Conservation (phyloP, 768 basidiomycete genomes). For the Lactifluus hygrophoroides region DNA sequence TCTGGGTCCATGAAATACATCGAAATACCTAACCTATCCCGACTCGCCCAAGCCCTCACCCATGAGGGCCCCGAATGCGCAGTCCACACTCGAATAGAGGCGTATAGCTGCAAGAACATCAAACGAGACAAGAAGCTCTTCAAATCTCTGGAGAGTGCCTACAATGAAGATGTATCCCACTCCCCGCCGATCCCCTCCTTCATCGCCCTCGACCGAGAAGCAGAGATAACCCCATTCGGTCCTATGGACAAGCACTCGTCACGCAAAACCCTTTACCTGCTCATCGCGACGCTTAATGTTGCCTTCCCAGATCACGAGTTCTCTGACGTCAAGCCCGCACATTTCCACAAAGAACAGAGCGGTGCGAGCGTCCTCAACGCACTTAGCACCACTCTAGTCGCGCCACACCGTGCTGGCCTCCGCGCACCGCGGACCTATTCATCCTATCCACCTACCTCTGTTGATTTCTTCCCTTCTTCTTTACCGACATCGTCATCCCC, state of each 20-base stretch:
- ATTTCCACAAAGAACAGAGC: conserved; percentile 77
- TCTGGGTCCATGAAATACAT: conserved; percentile 76
- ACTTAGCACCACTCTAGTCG: conserved; percentile 73
- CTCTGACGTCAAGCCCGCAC: conserved; percentile 80
- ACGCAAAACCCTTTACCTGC: conserved; percentile 89
- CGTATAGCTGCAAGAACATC: conserved; percentile 96
- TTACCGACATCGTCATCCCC: conserved; percentile 68
- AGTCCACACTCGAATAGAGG: conserved; percentile 89
- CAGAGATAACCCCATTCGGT: conserved; percentile 82
- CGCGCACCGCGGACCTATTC: conserved; percentile 76
- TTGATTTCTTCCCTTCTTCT: conserved; percentile 70
- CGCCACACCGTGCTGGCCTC: conserved; percentile 58
- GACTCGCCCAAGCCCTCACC: conserved; percentile 69
- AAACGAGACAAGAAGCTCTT: conserved; percentile 95
- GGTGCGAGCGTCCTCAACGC: conserved; percentile 73
- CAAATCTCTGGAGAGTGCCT: conserved; percentile 82
- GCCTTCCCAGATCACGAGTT: conserved; percentile 99
- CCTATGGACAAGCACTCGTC: conserved; percentile 78
- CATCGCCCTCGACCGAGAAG: conserved; percentile 59
- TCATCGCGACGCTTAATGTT: conserved; percentile 94
- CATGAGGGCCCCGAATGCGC: conserved; percentile 84
- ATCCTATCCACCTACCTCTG: conserved; percentile 66
- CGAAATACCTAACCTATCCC: conserved; percentile 69
- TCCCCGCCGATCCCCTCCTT: conserved; percentile 83
- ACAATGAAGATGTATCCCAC: conserved; percentile 70